Base-by-base conservation (phyloP, 257 asterid genomes). In the Linderniella brevidens region DNA sequence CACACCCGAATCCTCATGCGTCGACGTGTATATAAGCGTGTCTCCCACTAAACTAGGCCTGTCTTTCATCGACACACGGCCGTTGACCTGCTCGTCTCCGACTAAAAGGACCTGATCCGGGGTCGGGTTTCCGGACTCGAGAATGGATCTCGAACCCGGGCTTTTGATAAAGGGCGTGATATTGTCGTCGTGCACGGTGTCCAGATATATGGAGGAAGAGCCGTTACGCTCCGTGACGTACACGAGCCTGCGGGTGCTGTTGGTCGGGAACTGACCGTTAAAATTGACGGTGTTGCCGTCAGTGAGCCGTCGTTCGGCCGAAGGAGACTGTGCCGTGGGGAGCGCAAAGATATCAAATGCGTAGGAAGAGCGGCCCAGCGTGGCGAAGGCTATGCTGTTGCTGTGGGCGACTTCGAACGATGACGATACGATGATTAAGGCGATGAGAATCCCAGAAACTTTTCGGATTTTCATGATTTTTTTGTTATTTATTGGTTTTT, bases 141-240 rank as follows among this genome's bases (percentile, higher is more conserved):
- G 73, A 29, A 66, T 17, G 8, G 77, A 66, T 57, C 78, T 69
- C 0, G 71, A 48, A 8, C 74, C 69, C 0, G 39, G n/a, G 0
- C 3, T 25, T 25, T 25, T 25, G 32, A 6, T 6, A 6, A 25
- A 25, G 6, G 32, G 32, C 32, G 32, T 6, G 32, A 25, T 25
- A 14, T 41, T 38, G 35, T 42, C 11, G 5, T 54, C 41, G 10
- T 53, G 57, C 8, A 86, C 51, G 0, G 75, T 58, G 42, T 87
- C 95, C 32, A 82, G 77, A 53, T 65, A 77, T 14, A 87, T 49
- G 5, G 47, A 37, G 14, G 81, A 65, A 0, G 86, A 67, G 37
- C 95, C 97, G 67, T 73, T 66, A 8, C 95, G 78, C 29, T 87
- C 97, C 4, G 93, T 65, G 19, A 87, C 75, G 66, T 87, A 87